These are phyloP conservation scores for Gossypium trilobum DNA, from an alignment of 441 rosid species.

Conservation along the genomic window DNA sequence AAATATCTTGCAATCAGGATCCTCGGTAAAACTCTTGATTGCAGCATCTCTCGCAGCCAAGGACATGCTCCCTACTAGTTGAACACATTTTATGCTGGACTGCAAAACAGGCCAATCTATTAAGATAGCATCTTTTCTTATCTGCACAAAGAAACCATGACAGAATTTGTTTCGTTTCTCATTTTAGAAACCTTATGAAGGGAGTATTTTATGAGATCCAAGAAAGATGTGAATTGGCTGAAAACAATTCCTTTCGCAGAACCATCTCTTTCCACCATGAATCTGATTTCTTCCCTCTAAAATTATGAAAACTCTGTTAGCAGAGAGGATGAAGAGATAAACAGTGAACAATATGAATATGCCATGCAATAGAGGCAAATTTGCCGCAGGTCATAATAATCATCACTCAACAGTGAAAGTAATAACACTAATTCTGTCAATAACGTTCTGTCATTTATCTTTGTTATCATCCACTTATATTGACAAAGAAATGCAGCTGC, in stretches of 20 bases:
- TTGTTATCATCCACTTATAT: not conserved
- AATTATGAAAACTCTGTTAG: conserved; percentile 17
- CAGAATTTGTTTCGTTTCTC: not conserved
- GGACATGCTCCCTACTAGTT: conserved; percentile 85
- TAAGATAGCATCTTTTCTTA: conserved; percentile 3
- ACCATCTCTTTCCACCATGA: conserved; percentile 93
- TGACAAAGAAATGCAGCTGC: not conserved
- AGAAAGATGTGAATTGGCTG: conserved; percentile 94
- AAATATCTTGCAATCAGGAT: conserved; percentile 82
- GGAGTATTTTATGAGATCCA: conserved; percentile 83
- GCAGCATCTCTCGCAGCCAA: conserved; percentile 72
- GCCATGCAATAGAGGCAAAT: not conserved
- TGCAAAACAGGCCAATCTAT: conserved; percentile 25
- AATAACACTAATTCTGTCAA: not conserved
- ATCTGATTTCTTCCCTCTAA: conserved; percentile 91
- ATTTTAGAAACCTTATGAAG: conserved; percentile 50
- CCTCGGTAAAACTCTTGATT: conserved; percentile 71
- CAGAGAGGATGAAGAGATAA: not conserved
- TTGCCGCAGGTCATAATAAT: not conserved
- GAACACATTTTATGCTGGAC: conserved; percentile 78
- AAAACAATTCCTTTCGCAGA: conserved; percentile 95
- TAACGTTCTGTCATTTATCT: not conserved
- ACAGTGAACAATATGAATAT: not conserved
- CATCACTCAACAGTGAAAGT: not conserved
- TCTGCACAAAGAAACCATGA: not conserved